Evolutionary conservation across 768 basidiomycete species (phyloP), one percentile per base, ranked within the genome.

Genomic region (Termitomyces sp.): DNA sequence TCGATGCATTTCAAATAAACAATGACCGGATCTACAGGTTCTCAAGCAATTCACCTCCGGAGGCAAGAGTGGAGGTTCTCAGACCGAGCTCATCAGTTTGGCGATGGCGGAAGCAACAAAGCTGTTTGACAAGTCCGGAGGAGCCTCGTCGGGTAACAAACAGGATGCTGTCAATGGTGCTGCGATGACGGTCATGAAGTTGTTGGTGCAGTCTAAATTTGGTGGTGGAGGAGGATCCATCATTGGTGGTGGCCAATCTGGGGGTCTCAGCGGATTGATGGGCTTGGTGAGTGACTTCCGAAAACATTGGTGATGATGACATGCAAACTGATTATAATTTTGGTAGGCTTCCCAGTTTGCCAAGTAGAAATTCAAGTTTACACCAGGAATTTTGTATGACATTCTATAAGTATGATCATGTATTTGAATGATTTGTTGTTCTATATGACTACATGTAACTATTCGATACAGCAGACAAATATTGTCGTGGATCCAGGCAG

Each of bases 91-190:
- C 58, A 85, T 96, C 71, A 88, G 88, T 65, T 71, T 92, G 70
- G 93, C 94, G 4, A 92, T 96, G 91, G 82, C 83, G 0, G 87
- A 95, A 63, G 88, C 85, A 0, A 74, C 80, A 16, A 88, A 90
- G 68, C 72, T 92, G 50, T 89, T 94, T 63, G 90, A 92, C 64
- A 72, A 80, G 61, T 77, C 81, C 26, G 88, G 87, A 20, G 84
- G 84, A 8, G 79, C 82, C 4, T 74, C 83, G 4, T 79, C 81
- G 12, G 85, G 87, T 10, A 79, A 79, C 68, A 91, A 90, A 73
- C 92, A 95, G 65, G 90, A 93, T 65, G 86, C 86, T 9, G 84
- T 95, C 66, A 91, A 89, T 58, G 81, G 88, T 13, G 93, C 93
- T 46, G 91, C 87, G 3, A 86, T 87, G 84, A 93, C 88, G 0